Evolutionary conservation across 2,329 filamentous ascomycete genomes (phyloP).

Genomic region (Trichothecium sympodiale): DNA sequence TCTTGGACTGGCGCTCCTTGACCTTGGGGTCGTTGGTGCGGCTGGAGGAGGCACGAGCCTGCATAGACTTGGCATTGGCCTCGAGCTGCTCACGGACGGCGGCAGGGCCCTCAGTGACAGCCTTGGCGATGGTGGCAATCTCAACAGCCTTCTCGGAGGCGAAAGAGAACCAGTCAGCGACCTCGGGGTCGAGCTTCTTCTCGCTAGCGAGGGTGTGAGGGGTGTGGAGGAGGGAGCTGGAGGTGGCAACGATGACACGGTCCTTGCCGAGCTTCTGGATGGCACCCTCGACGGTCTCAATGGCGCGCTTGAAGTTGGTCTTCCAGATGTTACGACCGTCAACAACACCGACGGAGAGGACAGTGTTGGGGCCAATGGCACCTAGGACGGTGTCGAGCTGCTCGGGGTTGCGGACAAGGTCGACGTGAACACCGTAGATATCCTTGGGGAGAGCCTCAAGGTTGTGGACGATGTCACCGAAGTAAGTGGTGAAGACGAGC

Average conservation of each 20-base stretch:
- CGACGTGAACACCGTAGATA: conserved; percentile 80
- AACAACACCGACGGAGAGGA: conserved; percentile 91
- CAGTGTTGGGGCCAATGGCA: conserved; percentile 77
- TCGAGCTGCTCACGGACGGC: conserved; percentile 81
- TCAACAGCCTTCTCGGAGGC: conserved; percentile 89
- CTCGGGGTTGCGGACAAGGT: conserved; percentile 96
- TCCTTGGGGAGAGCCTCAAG: conserved; percentile 74
- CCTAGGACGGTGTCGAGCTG: conserved; percentile 79
- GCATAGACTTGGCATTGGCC: conserved; percentile 90
- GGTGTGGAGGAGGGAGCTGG: conserved; percentile 94
- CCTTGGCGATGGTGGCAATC: conserved; percentile 90
- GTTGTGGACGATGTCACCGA: conserved; percentile 99
- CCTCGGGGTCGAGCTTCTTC: conserved; percentile 93
- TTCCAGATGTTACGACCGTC: conserved; percentile 99
- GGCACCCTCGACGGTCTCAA: conserved; percentile 80
- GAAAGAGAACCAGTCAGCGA: conserved; percentile 98
- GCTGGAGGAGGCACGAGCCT: conserved; percentile 82
- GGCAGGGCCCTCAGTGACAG: conserved; percentile 84
- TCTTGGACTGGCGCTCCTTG: conserved; percentile 89
- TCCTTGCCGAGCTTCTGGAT: conserved; percentile 95
- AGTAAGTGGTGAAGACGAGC: conserved; percentile 91
- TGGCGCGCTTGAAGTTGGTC: conserved; percentile 95
- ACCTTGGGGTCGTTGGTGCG: conserved; percentile 96
- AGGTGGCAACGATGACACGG: conserved; percentile 91
- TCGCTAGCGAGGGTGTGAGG: conserved; percentile 96